A percentile compares a stretch with the other conserved stretches of the same genome.
These are phyloP conservation scores for Trichoderma afroharzianum DNA, from an alignment of 2,329 filamentous ascomycete genomes.

Conservation along the genomic window DNA sequence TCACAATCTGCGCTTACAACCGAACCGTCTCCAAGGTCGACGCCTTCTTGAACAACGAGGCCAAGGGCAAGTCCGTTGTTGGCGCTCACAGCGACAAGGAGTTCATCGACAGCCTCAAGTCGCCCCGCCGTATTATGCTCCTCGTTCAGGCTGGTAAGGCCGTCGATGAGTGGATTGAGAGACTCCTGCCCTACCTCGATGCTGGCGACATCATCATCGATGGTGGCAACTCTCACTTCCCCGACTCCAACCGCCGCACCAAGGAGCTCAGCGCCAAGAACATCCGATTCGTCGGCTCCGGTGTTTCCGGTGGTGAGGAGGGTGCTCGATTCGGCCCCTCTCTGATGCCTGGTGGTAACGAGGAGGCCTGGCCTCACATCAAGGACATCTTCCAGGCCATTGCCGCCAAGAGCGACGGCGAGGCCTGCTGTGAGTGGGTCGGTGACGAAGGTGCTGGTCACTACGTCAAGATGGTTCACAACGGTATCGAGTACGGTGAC, in stretches of 20 bases:
- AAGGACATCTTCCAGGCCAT: conserved; percentile 99
- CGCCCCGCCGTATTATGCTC: conserved; percentile 93
- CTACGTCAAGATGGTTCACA: conserved; percentile 99
- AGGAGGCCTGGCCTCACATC: conserved; percentile 96
- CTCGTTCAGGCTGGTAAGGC: conserved; percentile 98
- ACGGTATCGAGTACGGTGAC: conserved; percentile 99
- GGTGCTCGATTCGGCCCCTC: conserved; percentile 96
- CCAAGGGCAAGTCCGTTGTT: conserved; percentile 92
- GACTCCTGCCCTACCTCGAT: conserved; percentile 78
- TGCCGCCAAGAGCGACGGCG: conserved; percentile 92
- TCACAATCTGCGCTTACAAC: conserved; percentile 98
- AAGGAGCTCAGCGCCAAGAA: conserved; percentile 83
- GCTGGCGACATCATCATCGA: conserved; percentile 98
- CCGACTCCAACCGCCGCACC: conserved; percentile 96
- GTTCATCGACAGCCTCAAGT: conserved; percentile 96
- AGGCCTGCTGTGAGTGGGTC: conserved; percentile 99
- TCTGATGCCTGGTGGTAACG: conserved; percentile 98
- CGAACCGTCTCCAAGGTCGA: conserved; percentile 98
- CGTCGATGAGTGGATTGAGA: conserved; percentile 98
- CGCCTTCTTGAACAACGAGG: conserved; percentile 84
- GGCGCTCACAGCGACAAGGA: conserved; percentile 92
- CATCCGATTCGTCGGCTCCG: conserved; percentile 91
- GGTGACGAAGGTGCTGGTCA: conserved; percentile 98
- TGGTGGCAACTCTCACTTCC: conserved; percentile 97
- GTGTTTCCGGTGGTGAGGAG: conserved; percentile 99